These are phyloP conservation scores for Pterulicium gracile DNA, from an alignment of 1,284 basidiomycete species.

Conservation along the genomic window DNA sequence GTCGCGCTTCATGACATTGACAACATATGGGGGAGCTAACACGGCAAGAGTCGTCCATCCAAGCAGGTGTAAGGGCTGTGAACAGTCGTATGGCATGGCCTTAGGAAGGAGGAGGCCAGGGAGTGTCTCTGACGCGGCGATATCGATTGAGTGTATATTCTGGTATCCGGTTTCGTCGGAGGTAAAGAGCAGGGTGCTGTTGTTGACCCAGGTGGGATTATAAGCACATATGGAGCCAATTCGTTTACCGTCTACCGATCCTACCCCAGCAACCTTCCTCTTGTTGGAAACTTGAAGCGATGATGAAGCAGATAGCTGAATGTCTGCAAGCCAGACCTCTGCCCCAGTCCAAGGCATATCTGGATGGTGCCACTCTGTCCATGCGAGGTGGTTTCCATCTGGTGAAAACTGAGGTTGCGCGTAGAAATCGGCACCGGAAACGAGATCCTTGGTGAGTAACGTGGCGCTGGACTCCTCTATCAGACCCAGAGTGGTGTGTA, in stretches of 20 bases:
- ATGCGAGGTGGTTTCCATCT: constrained; percentile 54
- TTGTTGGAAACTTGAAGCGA: constrained; percentile 24
- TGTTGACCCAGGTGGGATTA: constrained; percentile 50
- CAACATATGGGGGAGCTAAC: constrained; percentile 15
- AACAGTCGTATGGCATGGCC: constrained; percentile 47
- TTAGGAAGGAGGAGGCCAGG: constrained; percentile 35
- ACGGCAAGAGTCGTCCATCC: constrained; percentile 39
- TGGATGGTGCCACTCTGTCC: constrained; percentile 68
- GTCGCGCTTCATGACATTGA: constrained; percentile 26
- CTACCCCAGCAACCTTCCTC: constrained; percentile 35
- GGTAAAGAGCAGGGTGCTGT: constrained; percentile 53
- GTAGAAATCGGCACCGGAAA: constrained; percentile 61
- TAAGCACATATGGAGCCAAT: constrained; percentile 29
- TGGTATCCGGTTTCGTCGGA: constrained; percentile 59
- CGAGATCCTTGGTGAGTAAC: constrained; percentile 24
- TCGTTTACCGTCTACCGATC: constrained; percentile 16
- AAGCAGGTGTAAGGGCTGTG: constrained; percentile 44
- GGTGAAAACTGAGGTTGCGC: constrained; percentile 52
- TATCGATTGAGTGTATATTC: constrained; percentile 31
- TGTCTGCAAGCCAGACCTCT: constrained; percentile 43
- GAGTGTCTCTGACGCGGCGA: too few species aligned
- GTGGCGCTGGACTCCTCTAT: constrained; percentile 36
- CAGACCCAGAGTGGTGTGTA: constrained; percentile 42
- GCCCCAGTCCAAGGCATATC: constrained; percentile 79
- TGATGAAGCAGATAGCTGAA: constrained; percentile 20